These are phyloP conservation scores for Nothomitra cinnamomea DNA, from an alignment of 2,329 filamentous ascomycete genomes.

Conservation along the genomic window DNA sequence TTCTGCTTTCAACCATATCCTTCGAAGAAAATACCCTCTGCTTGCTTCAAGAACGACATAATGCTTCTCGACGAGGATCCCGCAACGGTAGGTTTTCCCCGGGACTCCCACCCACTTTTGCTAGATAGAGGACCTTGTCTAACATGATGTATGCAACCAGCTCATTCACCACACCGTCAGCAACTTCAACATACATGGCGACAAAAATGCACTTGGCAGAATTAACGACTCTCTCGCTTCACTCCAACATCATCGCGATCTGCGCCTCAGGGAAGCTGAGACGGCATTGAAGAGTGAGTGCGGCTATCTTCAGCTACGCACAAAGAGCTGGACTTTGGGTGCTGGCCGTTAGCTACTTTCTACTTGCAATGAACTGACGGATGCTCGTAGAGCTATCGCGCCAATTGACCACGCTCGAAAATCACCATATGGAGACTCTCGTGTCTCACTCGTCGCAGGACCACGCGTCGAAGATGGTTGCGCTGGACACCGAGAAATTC, in stretches of 20 bases:
- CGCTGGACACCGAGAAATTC: constrained; percentile 87
- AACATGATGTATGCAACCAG: constrained; percentile 26
- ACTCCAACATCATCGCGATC: constrained; percentile 67
- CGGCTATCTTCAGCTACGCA: constrained; percentile 15
- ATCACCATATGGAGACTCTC: constrained; percentile 62
- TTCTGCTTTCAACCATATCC: not conserved
- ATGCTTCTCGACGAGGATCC: constrained; percentile 95
- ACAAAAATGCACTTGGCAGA: constrained; percentile 69
- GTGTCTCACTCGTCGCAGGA: constrained; percentile 57
- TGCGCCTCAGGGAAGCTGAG: constrained; percentile 57
- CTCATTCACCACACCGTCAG: constrained; percentile 81
- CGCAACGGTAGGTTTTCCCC: constrained; percentile 44
- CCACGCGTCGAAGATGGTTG: constrained; percentile 70
- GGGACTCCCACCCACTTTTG: constrained; percentile 4
- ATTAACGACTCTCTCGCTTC: constrained; percentile 70
- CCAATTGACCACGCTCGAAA: constrained; percentile 53
- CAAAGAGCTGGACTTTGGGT: too few relatives aligned
- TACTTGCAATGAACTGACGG: too few relatives aligned
- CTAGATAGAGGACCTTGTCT: not conserved
- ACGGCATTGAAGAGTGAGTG: constrained; percentile 41
- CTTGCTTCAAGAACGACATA: constrained; percentile 23
- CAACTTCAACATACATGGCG: constrained; percentile 88
- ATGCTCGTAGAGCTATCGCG: constrained; percentile 44
- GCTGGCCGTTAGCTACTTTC: too few relatives aligned
- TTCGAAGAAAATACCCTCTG: not conserved